These are phyloP conservation scores for Nannochloris sp. DNA, from an alignment of 139 green algal species.

Conservation along the genomic window DNA sequence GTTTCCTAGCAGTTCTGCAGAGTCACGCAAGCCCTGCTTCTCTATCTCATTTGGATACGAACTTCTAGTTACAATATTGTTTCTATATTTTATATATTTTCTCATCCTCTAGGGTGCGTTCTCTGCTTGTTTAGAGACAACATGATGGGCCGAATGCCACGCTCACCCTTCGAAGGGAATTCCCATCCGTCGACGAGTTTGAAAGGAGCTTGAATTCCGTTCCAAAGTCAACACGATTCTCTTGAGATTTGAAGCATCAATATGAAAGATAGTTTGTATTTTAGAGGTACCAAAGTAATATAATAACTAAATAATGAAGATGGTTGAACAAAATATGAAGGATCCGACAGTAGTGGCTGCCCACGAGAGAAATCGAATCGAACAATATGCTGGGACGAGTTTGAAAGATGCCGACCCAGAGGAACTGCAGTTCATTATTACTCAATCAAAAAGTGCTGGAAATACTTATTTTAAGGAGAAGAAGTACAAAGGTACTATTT, in stretches of 20 bases:
- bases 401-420: conserved; percentile 9
- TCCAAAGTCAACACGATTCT: too few species aligned
- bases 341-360: background rate
- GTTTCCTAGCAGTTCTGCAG: background rate
- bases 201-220: too few species aligned
- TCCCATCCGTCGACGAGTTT: too few species aligned
- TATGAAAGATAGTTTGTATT: too few species aligned
- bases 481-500: conserved; percentile 19
- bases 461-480: conserved; percentile 31
- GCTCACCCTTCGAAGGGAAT: too few species aligned
- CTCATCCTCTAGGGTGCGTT: conserved; percentile 4
- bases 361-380: conserved; percentile 3
- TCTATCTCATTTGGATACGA: background rate
- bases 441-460: conserved; percentile 13
- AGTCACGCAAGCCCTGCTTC: background rate
- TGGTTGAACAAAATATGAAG: background rate
- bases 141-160: too few species aligned
- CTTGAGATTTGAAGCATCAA: too few species aligned
- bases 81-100: conserved; percentile 1
- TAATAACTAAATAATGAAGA: background rate
- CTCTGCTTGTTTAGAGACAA: too few species aligned
- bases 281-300: background rate
- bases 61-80: conserved; percentile 4
- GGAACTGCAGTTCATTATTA: conserved; percentile 17
- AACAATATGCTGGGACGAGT: background rate